phyloP scores from a whole-genome alignment of 148 eudicot genomes.

The Camellia granthamiana region DNA sequence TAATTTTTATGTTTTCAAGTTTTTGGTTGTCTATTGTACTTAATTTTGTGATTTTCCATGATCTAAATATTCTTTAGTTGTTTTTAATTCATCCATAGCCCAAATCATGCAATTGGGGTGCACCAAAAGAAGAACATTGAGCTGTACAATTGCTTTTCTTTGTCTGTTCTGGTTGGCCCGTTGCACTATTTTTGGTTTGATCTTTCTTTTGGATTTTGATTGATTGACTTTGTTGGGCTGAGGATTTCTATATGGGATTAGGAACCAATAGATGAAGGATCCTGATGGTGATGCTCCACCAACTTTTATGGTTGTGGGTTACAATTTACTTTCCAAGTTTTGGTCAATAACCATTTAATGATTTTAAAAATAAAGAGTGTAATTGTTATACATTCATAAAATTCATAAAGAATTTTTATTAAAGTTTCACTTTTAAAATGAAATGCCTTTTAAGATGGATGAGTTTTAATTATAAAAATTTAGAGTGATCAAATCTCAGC shows the following conservation, averaged over 20 bases:
- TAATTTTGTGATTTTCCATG: not conserved
- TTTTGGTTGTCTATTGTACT: not conserved
- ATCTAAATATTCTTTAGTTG: too few species aligned
- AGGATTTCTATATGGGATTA: not conserved
- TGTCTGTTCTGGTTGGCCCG: not conserved
- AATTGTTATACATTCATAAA: too few species aligned
- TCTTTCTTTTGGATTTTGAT: not conserved
- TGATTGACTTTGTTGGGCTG: not conserved
- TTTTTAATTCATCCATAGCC: too few species aligned
- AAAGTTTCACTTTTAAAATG: too few species aligned
- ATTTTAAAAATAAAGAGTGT: too few species aligned
- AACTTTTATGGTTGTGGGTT: not conserved
- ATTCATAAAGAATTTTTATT: too few species aligned
- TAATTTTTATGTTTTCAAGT: not conserved
- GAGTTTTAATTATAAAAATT: too few species aligned
- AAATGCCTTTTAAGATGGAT: too few species aligned
- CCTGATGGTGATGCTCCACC: not conserved
- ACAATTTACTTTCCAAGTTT: not conserved
- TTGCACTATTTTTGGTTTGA: not conserved
- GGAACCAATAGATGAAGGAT: not conserved
- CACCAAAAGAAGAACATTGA: not conserved
- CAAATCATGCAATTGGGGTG: not conserved
- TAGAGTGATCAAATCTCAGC: too few species aligned
- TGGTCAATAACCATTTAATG: not conserved
- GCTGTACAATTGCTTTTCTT: not conserved